phyloP scores from a whole-genome alignment of 2,329 filamentous ascomycete genomes.

The Aphanoascus verrucosus region DNA sequence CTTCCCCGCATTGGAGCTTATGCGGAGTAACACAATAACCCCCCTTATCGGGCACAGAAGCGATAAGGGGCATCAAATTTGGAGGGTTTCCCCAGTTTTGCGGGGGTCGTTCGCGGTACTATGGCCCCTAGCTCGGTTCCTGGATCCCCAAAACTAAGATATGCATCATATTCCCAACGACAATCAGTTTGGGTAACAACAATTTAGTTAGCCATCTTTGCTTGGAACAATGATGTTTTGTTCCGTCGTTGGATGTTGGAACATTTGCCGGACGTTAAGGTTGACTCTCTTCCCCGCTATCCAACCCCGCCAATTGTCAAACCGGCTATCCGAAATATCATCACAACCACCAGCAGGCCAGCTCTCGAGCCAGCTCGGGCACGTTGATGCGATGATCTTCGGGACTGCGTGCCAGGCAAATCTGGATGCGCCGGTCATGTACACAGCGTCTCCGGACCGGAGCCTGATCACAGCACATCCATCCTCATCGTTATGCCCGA shows the following conservation, averaged over 20 bases:
- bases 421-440: constrained; percentile 71
- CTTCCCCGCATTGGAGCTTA: too few species aligned
- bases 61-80: too few species aligned
- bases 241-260: constrained; percentile 32
- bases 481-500: constrained; percentile 50
- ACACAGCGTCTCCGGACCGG: constrained; percentile 75
- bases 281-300: constrained; percentile 82
- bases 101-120: too few species aligned
- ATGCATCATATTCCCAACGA: constrained; percentile 15
- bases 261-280: constrained; percentile 83
- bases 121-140: too few species aligned
- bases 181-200: constrained; percentile 29
- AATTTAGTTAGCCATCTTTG: constrained; percentile 40
- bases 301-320: constrained; percentile 69
- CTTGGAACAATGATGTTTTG: constrained; percentile 34
- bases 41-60: too few species aligned
- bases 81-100: too few species aligned
- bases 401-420: constrained; percentile 96
- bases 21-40: too few species aligned
- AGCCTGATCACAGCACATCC: constrained; percentile 49
- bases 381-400: constrained; percentile 68
- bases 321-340: constrained; percentile 34
- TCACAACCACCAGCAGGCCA: constrained; percentile 54
- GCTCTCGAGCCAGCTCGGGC: constrained; percentile 58
- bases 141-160: too few species aligned